Percentiles rank a stretch among this genome's conserved stretches.
These are phyloP conservation scores for Pseudotsuga menziesii DNA, from an alignment of 75 land plant species.

Conservation along the genomic window DNA sequence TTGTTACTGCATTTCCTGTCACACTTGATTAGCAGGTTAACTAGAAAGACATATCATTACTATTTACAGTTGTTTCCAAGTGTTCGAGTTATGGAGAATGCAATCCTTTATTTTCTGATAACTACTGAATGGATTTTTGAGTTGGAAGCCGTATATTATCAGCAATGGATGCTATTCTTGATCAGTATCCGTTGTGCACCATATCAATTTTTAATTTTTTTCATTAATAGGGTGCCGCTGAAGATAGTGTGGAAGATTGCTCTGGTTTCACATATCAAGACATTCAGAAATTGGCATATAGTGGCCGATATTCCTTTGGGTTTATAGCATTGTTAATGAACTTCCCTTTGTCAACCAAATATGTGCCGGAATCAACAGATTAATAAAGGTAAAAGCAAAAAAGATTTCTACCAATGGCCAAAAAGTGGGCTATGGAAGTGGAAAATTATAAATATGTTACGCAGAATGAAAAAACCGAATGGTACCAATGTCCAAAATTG, in stretches of 20 bases:
- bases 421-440: background rate
- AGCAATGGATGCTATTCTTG: no score
- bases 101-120: background rate
- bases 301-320: background rate
- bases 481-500: no score
- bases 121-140: background rate
- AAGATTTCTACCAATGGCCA: background rate
- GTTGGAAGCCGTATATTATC: no score
- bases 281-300: background rate
- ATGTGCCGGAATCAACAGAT: background rate
- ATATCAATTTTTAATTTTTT: background rate
- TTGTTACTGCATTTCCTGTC: background rate
- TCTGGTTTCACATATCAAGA: background rate
- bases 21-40: no score
- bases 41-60: background rate
- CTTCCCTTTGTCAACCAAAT: background rate
- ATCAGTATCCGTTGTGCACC: no score
- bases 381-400: background rate
- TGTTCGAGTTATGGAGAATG: background rate
- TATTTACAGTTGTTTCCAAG: background rate
- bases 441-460: background rate
- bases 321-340: background rate
- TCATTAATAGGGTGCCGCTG: no score
- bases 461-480: no score
- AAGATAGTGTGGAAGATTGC: slow-evolving; percentile 1